Evolutionary conservation across 2,329 filamentous ascomycete genomes (phyloP), one percentile per base, ranked within the genome.

Genomic region (Exutisphaerella laricina): DNA sequence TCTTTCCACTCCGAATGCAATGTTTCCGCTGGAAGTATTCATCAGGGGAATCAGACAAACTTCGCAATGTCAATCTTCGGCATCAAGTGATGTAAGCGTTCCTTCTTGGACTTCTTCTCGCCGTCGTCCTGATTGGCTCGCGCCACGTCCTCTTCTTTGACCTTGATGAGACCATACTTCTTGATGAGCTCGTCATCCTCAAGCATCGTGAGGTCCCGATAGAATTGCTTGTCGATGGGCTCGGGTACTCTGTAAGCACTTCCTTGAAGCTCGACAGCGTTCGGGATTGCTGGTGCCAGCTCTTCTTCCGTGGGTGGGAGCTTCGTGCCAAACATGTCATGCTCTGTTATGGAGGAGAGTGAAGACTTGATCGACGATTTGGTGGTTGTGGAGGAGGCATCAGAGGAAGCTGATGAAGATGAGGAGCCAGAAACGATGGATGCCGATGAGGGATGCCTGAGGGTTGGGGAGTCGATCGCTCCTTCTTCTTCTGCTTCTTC

Each of bases 121-220:
- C 23, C 23, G 6, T 12, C 23, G 23, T 6, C 12, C 23, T 26
- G 23, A 26, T 26, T 26, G 6, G 6, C 6, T 12, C 12, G 23
- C 6, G 6, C 12, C 6, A 26, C 6, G 5, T 36, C 22, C n/a
- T 20, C 20, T 3, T 10, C 8, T 10, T 22, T 8, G 10, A 46
- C 26, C 18, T 32, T 8, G 3, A 36, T 34, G 26, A 47, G 18
- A 1, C 29, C 31, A 17, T 47, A 43, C 23, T 47, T 47, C 18
- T 29, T 5, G 9, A 47, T 29, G 9, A 47, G 25, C 23, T 47
- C 45, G 3, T 41, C 45, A 34, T 47, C 45, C 23, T 43, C 39
- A 21, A 47, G 10, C 10, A 16, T 34, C 1, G 45, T 47, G 28
- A 47, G 25, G 13, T 47, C 45, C 4, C 29, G 29, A n/a, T 43